Conservation (phyloP, 179 eudicot genomes). For the Drosera spatulata region DNA sequence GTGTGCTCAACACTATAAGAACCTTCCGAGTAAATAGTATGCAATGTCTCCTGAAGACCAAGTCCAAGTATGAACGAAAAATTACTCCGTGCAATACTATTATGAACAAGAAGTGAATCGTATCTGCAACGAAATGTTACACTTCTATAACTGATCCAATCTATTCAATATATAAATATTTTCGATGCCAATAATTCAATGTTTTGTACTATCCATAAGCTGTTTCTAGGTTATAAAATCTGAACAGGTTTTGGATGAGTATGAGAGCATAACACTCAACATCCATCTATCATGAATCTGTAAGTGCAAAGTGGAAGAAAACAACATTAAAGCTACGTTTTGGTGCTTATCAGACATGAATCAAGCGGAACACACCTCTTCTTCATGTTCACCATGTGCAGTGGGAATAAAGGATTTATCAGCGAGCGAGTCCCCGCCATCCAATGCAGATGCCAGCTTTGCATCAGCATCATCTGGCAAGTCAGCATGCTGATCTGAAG, state of each 20-base stretch:
- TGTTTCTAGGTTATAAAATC: no score
- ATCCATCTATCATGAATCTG: neutral
- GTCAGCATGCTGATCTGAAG: constrained; percentile 10
- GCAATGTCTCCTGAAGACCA: constrained; percentile 20
- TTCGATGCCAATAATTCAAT: no score
- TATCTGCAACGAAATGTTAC: no score
- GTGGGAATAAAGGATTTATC: constrained; percentile 7
- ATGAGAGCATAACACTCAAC: neutral
- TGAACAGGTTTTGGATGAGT: no score
- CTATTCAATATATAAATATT: no score
- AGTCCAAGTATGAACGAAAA: no score
- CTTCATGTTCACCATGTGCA: neutral
- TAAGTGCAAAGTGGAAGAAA: neutral
- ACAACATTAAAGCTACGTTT: neutral
- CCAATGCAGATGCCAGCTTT: constrained; percentile 14
- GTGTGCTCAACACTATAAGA: constrained; percentile 6
- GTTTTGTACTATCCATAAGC: no score
- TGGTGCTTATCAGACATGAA: neutral
- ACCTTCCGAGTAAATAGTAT: constrained; percentile 5
- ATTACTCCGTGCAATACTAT: no score
- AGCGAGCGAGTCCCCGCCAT: constrained; percentile 11
- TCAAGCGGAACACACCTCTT: constrained; percentile 12
- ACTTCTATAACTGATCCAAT: no score
- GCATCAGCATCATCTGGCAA: constrained; percentile 11
- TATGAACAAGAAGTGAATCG: no score